These are phyloP conservation scores for Yarrowia porcina DNA, from an alignment of 805 yeast species.

Conservation along the genomic window DNA sequence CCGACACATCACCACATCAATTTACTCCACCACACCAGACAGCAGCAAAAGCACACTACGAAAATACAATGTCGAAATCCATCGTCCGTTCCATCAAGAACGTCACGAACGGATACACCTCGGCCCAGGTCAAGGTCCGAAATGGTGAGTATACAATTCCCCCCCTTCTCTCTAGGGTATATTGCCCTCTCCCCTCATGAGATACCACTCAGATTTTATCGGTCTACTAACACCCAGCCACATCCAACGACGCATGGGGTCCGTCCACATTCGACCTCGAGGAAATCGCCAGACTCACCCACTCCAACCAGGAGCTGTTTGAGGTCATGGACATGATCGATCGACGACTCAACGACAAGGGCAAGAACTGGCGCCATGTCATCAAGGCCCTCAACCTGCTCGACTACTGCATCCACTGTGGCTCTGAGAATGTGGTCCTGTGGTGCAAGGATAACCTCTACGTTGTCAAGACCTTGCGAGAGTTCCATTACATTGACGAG, in stretches of 20 bases:
- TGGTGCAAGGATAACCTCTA: conserved; percentile 92
- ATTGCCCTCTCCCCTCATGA: not conserved
- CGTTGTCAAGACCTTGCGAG: conserved; percentile 83
- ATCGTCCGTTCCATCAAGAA: conserved; percentile 82
- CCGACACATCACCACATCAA: conserved; percentile 18
- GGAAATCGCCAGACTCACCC: conserved; percentile 73
- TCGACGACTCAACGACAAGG: conserved; percentile 88
- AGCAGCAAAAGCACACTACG: not conserved
- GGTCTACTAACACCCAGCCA: conserved; percentile 41
- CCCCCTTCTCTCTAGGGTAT: not conserved
- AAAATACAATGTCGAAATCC: conserved; percentile 43
- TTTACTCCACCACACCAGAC: not conserved
- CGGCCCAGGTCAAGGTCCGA: conserved; percentile 82
- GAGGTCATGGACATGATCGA: conserved; percentile 94
- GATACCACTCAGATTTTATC: not conserved
- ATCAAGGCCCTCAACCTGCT: conserved; percentile 87
- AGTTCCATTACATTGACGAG: conserved; percentile 80
- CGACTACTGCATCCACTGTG: conserved; percentile 80
- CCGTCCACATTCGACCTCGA: conserved; percentile 82
- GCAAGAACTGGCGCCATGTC: conserved; percentile 95
- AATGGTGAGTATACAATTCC: conserved; percentile 42
- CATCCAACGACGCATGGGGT: conserved; percentile 81
- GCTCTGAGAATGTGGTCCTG: conserved; percentile 81
- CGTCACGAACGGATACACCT: conserved; percentile 82
- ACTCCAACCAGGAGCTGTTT: conserved; percentile 59